phyloP scores from a whole-genome alignment of 768 basidiomycete genomes.

The Lactarius pseudohatsudake region DNA sequence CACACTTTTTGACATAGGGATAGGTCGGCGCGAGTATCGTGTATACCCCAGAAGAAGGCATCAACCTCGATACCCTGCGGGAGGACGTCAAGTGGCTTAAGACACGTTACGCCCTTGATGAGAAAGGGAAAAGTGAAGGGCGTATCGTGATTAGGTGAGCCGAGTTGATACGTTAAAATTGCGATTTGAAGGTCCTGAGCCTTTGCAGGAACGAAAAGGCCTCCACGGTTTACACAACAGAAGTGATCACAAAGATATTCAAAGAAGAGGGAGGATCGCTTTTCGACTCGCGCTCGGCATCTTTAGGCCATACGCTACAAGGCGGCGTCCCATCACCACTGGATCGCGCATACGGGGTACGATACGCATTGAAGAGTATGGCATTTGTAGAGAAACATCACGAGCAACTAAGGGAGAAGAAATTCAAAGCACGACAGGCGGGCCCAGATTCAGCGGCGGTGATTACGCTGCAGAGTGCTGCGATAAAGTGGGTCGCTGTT shows the following conservation, averaged over 20 bases:
- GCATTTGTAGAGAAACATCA: constrained; percentile 88
- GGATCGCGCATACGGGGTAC: constrained; percentile 88
- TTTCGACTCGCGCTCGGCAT: constrained; percentile 95
- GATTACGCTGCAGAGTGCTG: constrained; percentile 86
- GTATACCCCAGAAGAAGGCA: constrained; percentile 92
- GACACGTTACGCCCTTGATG: constrained; percentile 80
- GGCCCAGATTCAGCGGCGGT: constrained; percentile 73
- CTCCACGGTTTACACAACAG: constrained; percentile 87
- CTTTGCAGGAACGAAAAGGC: constrained; percentile 73
- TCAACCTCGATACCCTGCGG: constrained; percentile 76
- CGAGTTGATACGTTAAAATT: constrained; percentile 4
- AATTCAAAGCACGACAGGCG: constrained; percentile 54
- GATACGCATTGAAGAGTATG: constrained; percentile 92
- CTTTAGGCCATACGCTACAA: constrained; percentile 94
- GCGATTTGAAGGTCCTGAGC: neutral
- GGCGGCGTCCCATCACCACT: constrained; percentile 94
- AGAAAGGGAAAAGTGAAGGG: constrained; percentile 88
- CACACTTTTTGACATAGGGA: neutral
- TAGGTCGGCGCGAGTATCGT: constrained; percentile 90
- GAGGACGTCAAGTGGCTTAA: constrained; percentile 87
- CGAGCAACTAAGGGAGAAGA: constrained; percentile 49
- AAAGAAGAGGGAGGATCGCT: constrained; percentile 90
- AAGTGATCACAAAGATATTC: constrained; percentile 90
- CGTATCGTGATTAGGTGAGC: constrained; percentile 87
- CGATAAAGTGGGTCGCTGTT: constrained; percentile 80